phyloP scores from a whole-genome alignment of 192 early-diverging fungal genomes.

The Podochytrium sp. region DNA sequence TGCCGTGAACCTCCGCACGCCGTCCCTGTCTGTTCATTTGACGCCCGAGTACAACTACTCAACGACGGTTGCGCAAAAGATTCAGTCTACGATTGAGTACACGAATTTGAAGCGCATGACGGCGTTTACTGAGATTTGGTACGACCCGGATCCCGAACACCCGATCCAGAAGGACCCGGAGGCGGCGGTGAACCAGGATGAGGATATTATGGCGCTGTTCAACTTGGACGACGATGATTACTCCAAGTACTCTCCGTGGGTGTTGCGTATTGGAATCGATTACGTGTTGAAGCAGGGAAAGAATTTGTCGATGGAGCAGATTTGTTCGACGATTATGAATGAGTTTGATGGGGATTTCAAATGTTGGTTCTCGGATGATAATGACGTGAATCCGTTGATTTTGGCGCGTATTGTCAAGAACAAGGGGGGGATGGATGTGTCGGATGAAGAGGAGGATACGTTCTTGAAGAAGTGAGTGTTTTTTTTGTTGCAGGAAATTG shows the following conservation, averaged over 20 bases:
- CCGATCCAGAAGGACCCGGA: slow-evolving; percentile 40
- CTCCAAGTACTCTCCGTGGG: slow-evolving; percentile 58
- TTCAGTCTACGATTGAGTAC: slow-evolving; percentile 87
- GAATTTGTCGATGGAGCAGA: slow-evolving; percentile 81
- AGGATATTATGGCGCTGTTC: slow-evolving; percentile 86
- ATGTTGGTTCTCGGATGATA: slow-evolving; percentile 88
- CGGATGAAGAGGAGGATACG: slow-evolving; percentile 82
- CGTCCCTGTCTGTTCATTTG: slow-evolving; percentile 79
- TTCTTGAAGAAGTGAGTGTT: slow-evolving; percentile 71
- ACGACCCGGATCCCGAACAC: slow-evolving; percentile 85
- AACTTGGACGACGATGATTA: slow-evolving; percentile 77
- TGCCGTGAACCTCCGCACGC: slow-evolving; percentile 95
- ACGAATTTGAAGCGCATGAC: slow-evolving; percentile 89
- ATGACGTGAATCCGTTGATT: slow-evolving; percentile 84
- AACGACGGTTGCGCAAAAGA: slow-evolving; percentile 71
- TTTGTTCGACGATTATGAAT: slow-evolving; percentile 78
- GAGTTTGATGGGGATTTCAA: slow-evolving; percentile 76
- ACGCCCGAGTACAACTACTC: slow-evolving; percentile 63
- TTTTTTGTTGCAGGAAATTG: background rate
- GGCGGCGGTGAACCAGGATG: slow-evolving; percentile 84
- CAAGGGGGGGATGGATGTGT: slow-evolving; percentile 68
- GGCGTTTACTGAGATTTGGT: slow-evolving; percentile 89
- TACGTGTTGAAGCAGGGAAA: slow-evolving; percentile 86
- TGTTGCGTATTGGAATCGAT: slow-evolving; percentile 59
- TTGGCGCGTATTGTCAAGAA: slow-evolving; percentile 83